phyloP scores from a whole-genome alignment of 169 alveolate genomes.

The Plasmodium knowlesi region DNA sequence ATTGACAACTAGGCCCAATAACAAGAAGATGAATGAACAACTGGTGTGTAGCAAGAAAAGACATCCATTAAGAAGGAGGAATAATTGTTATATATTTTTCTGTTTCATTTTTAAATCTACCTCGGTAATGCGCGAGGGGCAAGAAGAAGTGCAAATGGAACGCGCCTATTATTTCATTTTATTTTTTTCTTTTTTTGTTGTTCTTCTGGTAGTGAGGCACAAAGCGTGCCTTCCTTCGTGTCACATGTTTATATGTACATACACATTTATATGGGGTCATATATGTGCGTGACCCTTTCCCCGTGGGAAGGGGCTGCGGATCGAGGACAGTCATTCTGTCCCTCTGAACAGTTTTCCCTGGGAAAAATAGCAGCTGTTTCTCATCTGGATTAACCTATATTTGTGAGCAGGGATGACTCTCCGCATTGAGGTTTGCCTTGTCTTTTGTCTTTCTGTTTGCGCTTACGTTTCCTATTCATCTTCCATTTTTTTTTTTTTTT shows the following conservation, averaged over 20 bases:
- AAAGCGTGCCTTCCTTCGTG: background rate
- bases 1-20: slow-evolving; percentile 13
- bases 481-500: background rate
- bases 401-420: background rate
- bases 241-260: background rate
- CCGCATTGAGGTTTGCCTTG: background rate
- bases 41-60: background rate
- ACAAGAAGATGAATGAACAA: background rate
- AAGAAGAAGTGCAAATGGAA: background rate
- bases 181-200: background rate
- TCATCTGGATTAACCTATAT: background rate
- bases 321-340: background rate
- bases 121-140: background rate
- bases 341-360: background rate
- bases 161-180: background rate
- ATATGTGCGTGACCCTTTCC: background rate
- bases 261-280: background rate
- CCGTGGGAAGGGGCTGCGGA: background rate
- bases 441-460: too few species aligned
- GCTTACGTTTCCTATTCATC: background rate
- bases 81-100: background rate
- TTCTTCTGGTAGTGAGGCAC: background rate
- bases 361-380: background rate
- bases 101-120: background rate
- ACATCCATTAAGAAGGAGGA: background rate